Evolutionary conservation across 352 stramenopile genomes (phyloP).

Genomic region (Paralagenidium karlingii): DNA sequence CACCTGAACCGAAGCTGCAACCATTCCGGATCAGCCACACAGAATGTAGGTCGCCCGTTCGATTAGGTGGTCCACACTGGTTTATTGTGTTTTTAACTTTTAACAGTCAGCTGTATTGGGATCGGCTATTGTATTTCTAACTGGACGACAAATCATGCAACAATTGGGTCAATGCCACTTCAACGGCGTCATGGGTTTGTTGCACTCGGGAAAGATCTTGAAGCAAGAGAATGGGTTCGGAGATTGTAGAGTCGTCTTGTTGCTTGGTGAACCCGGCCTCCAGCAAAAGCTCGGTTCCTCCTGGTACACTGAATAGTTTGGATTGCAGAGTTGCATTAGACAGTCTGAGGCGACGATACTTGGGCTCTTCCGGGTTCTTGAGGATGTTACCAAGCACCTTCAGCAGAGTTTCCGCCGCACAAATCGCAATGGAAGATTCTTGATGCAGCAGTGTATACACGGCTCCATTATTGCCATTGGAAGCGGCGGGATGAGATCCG

Average conservation of each 20-base stretch:
- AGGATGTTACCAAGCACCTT: conserved; percentile 61
- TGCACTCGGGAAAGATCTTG: conserved; percentile 32
- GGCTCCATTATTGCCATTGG: conserved; percentile 21
- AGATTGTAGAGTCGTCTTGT: conserved; percentile 46
- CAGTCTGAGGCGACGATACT: conserved; percentile 54
- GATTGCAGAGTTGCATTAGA: conserved; percentile 42
- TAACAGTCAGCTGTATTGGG: too few relatives aligned
- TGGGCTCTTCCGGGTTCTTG: conserved; percentile 54
- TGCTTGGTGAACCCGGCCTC: conserved; percentile 43
- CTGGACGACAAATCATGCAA: too few relatives aligned
- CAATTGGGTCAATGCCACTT: conserved; percentile 57
- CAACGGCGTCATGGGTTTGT: conserved; percentile 35
- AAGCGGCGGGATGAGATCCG: too few relatives aligned
- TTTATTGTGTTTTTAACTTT: too few relatives aligned
- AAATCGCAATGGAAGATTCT: conserved; percentile 27
- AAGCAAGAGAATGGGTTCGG: conserved; percentile 15
- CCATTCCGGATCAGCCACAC: too few relatives aligned
- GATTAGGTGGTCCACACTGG: too few relatives aligned
- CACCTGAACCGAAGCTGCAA: too few relatives aligned
- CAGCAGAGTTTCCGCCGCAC: conserved; percentile 42
- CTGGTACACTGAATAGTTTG: conserved; percentile 45
- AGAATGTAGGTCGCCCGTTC: too few relatives aligned
- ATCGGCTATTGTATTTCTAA: too few relatives aligned
- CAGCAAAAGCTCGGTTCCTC: conserved; percentile 35
- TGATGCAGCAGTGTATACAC: conserved; percentile 58